Conservation (phyloP, 2,329 filamentous ascomycete species). For the Paracorniculantispora psalliotae region DNA sequence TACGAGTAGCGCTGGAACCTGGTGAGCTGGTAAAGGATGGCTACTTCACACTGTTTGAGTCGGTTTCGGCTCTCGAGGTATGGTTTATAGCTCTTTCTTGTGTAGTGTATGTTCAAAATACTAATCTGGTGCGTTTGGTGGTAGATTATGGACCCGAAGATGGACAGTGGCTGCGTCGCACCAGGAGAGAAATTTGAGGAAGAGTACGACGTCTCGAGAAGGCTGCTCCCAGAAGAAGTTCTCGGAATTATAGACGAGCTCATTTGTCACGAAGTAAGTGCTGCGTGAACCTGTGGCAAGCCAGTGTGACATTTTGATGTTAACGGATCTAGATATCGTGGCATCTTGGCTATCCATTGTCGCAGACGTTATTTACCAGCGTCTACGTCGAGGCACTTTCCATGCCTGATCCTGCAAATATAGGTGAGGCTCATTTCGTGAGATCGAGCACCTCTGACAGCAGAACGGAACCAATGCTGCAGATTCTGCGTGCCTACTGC, state of each 20-base stretch:
- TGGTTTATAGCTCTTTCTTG: constrained; percentile 15
- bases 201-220: constrained; percentile 67
- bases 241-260: constrained; percentile 93
- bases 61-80: constrained; percentile 80
- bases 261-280: constrained; percentile 73
- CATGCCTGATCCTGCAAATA: constrained; percentile 58
- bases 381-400: constrained; percentile 82
- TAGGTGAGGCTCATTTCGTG: constrained; percentile 63
- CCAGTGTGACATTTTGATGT: background rate
- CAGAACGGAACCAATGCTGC: constrained; percentile 43
- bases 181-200: constrained; percentile 79
- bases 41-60: constrained; percentile 88
- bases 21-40: constrained; percentile 93
- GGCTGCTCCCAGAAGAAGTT: constrained; percentile 70
- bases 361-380: constrained; percentile 90
- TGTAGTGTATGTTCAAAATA: background rate
- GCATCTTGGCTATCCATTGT: constrained; percentile 93
- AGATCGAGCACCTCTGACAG: constrained; percentile 28
- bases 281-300: no score
- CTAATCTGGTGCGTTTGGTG: background rate
- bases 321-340: constrained; percentile 70
- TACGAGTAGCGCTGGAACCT: constrained; percentile 58
- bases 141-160: constrained; percentile 98
- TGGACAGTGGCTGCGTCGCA: constrained; percentile 87
- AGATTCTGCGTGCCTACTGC: constrained; percentile 79